A percentile compares a stretch with the other conserved stretches of the same genome.
These are phyloP conservation scores for Aspergillus novoparasiticus DNA, from an alignment of 2,329 filamentous ascomycete genomes.

Conservation along the genomic window DNA sequence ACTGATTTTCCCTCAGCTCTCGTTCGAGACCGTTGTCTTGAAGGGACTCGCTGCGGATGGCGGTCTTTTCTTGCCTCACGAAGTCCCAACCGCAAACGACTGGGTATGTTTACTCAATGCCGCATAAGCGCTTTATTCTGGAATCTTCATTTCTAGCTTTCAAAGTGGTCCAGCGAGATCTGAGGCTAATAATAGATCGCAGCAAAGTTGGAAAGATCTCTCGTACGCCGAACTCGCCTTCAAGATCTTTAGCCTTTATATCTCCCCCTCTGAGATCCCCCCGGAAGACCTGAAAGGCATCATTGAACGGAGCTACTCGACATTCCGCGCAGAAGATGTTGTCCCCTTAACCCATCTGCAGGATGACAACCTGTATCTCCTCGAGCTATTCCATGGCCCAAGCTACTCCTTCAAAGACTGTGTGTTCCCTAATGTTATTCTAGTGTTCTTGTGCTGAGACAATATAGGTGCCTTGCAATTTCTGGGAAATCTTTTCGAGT, in stretches of 20 bases:
- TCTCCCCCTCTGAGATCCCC: slow-evolving; percentile 81
- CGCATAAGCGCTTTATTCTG: background rate
- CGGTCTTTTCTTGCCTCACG: slow-evolving; percentile 75
- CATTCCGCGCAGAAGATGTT: slow-evolving; percentile 78
- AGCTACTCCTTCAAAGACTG: slow-evolving; percentile 92
- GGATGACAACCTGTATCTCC: slow-evolving; percentile 75
- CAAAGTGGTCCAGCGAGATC: background rate
- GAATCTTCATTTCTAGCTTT: background rate
- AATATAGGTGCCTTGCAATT: slow-evolving; percentile 77
- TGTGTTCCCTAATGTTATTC: background rate
- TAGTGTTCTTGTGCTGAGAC: background rate
- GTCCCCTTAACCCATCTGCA: slow-evolving; percentile 75
- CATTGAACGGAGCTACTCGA: slow-evolving; percentile 82
- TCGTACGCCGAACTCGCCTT: slow-evolving; percentile 45
- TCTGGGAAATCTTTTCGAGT: slow-evolving; percentile 81
- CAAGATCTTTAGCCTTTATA: slow-evolving; percentile 84
- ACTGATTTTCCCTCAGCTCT: slow-evolving; percentile 50
- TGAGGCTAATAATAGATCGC: background rate
- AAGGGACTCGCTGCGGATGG: slow-evolving; percentile 84
- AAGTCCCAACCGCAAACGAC: slow-evolving; percentile 61
- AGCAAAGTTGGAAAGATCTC: slow-evolving; percentile 12
- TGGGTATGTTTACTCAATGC: slow-evolving; percentile 8
- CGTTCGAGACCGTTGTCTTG: slow-evolving; percentile 84
- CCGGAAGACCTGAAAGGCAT: slow-evolving; percentile 77
- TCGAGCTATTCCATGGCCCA: slow-evolving; percentile 95